These are phyloP conservation scores for Pseudopyrenochaeta lycopersici DNA, from an alignment of 2,329 filamentous ascomycete species.

Conservation along the genomic window DNA sequence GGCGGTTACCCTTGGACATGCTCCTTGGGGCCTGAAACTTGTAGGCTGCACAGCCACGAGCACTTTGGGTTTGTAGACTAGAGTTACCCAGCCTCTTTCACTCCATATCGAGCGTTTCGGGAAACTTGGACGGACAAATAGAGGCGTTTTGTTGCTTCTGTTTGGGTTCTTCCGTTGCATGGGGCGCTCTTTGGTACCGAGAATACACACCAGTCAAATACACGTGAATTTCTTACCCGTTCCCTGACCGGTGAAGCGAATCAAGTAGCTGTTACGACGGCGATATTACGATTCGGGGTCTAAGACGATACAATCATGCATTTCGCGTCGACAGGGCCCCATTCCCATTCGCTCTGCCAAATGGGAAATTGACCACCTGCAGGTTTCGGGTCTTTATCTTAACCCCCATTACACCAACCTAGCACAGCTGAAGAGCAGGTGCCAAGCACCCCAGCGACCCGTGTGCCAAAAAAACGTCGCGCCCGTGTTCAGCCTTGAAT, in stretches of 20 bases:
- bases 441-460: conserved; percentile 19
- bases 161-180: not conserved
- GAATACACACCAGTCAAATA: not conserved
- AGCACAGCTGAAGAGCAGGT: conserved; percentile 21
- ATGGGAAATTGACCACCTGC: not conserved
- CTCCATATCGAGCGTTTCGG: too few relatives aligned
- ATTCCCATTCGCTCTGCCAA: not conserved
- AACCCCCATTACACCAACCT: conserved; percentile 16
- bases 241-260: not conserved
- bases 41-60: too few relatives aligned
- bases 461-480: conserved; percentile 4
- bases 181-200: not conserved
- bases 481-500: conserved; percentile 10
- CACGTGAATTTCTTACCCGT: not conserved
- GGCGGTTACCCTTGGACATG: not conserved
- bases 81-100: too few relatives aligned
- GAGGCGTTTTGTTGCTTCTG: not conserved
- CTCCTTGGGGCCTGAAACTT: too few relatives aligned
- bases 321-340: not conserved
- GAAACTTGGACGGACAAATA: not conserved
- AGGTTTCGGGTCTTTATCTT: conserved; percentile 3
- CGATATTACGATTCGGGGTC: not conserved
- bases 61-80: too few relatives aligned
- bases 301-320: not conserved
- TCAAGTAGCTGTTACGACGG: not conserved